These are phyloP conservation scores for Fusarium graminum DNA, from an alignment of 2,329 filamentous ascomycete species.

Conservation along the genomic window DNA sequence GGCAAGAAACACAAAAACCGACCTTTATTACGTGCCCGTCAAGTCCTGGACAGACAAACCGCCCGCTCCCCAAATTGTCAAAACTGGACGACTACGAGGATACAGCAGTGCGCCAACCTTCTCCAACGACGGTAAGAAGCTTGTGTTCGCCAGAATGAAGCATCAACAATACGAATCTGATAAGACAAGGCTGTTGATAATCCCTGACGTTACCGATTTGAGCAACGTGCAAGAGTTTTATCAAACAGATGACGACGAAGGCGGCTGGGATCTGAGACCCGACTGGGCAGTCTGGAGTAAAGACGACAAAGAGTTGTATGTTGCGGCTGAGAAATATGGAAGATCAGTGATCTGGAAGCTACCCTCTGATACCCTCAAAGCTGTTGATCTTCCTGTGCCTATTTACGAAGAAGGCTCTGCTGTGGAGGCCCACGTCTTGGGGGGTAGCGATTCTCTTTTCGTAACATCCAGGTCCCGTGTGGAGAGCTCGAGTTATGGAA, in stretches of 20 bases:
- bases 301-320: conserved; percentile 73
- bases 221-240: conserved; percentile 73
- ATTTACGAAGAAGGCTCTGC: conserved; percentile 69
- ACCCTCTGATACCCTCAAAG: conserved; percentile 65
- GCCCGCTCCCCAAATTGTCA: conserved; percentile 62
- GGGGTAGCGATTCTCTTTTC: conserved; percentile 66
- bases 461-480: conserved; percentile 76
- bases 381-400: conserved; percentile 61
- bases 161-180: conserved; percentile 84
- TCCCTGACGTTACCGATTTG: conserved; percentile 71
- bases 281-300: conserved; percentile 69
- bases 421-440: conserved; percentile 65
- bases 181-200: conserved; percentile 72
- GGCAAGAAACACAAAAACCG: conserved; percentile 83
- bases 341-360: conserved; percentile 72
- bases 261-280: conserved; percentile 71
- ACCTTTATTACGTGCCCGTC: conserved; percentile 80
- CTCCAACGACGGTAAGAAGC: conserved; percentile 76
- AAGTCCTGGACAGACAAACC: conserved; percentile 70
- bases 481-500: conserved; percentile 77
- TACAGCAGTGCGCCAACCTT: conserved; percentile 78
- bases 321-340: conserved; percentile 80
- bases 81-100: conserved; percentile 71
- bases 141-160: conserved; percentile 85
- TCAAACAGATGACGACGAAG: conserved; percentile 71